Base-by-base conservation (phyloP, 176 grass and related monocot genomes). In the Hsuehochloa calcarea region DNA sequence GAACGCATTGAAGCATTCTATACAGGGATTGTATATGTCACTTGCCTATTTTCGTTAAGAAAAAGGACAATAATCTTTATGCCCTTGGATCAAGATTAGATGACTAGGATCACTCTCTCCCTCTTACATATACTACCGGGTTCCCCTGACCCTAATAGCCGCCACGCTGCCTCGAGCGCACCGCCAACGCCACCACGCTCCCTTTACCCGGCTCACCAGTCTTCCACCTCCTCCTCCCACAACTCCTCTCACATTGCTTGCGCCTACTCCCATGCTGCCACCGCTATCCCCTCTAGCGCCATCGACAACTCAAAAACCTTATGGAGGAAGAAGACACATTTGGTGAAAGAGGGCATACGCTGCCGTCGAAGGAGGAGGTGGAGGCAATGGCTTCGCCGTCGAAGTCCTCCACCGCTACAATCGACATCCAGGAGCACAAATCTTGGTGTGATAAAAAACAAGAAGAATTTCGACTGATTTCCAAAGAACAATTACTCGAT, bases 261-360 rank as follows among this genome's bases (percentile, higher is more conserved):
- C 9, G 0, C 9, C 8, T 55, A 54, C 3, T 7, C 11, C 5
- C 1, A 3, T 1, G 0, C 0, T 35, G 1, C 4, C 6, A 15
- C 1, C 10, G 0, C 19, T 39, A 56, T 31, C 29, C 1, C 12
- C 50, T 56, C 0, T 8, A 5, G 10, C 7, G 1, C 1, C 0
- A 0, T 15, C 1, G 0, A 20, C 10, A 20, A 37, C 2, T 22
- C 10, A 31, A 52, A 54, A 52, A 22, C 34, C 49, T 0, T 20
- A n/a, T 13, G 19, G 0, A 58, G 17, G 31, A 56, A 58, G 5
- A 38, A 73, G 0, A 10, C 0, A 29, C 5, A 2, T 29, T 31
- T 8, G 6, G 22, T 11, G 3, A 13, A 58, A 10, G 31, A 22
- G 31, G 31, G 49, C n/a, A 26, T 4, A 5, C 3, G 1, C 1